Base-by-base conservation (phyloP, 441 rosid species). In the Daphne laureola region DNA sequence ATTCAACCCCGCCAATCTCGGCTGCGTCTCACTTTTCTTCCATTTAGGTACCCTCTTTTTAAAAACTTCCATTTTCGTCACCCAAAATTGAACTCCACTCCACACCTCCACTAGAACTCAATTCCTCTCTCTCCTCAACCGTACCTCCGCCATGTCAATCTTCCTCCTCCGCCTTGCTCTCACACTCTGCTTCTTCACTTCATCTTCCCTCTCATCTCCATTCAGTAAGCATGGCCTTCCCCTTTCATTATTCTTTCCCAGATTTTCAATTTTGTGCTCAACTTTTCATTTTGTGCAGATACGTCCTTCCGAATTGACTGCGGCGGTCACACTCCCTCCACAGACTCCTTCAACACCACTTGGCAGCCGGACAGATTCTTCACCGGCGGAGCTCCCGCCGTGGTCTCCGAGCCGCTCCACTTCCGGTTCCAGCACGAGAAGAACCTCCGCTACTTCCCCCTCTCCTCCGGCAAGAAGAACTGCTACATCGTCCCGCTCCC, bases 401-500 rank as follows among this genome's bases (percentile, higher is more conserved):
- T 76, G 3, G 99, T 94, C 36, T 94, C 99, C 15, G 94, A 87
- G 81, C 97, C 99, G 3, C 86, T 94, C 40, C 84, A 64, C 59
- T 94, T 90, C 80, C 75, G 56, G 8, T 77, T 58, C 58, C 75
- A 66, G 3, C 81, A 78, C 14, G 97, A 94, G 73, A 87, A 74
- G 63, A 81, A 82, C 17, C 74, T 94, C 65, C 87, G 97, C 53
- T 90, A 60, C 68, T 94, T 94, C 83, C 97, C 97, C 4, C 82
- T 77, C 53, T 90, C 99, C 53, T 82, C 80, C 62, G 97, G 99
- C 14, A 90, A 90, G 60, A 90, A 90, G 78, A 94, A 87, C 69
- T 94, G 99, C 81, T 94, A 94, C 84, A 52, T 72, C 60, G 8
- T 90, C 55, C 96, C 97, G 6, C 73, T 93, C 9, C 95, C 94